These are phyloP conservation scores for Pelargonium citronellum DNA, from an alignment of 441 rosid genomes.

Conservation along the genomic window DNA sequence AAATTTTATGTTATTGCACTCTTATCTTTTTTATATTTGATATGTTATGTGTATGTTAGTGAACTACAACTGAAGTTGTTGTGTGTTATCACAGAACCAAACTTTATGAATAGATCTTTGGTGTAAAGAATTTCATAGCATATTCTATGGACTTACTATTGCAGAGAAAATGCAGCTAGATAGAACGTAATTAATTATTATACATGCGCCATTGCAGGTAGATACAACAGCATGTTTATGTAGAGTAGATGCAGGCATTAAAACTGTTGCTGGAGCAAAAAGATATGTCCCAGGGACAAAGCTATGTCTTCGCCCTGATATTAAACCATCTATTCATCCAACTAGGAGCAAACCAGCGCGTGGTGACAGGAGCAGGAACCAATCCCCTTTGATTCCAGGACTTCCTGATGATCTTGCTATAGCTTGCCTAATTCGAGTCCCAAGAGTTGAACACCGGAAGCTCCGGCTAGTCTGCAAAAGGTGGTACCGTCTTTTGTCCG, in stretches of 20 bases:
- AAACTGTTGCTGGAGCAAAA: slow-evolving; percentile 49
- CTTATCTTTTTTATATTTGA: neutral
- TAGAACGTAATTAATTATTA: slow-evolving; percentile 6
- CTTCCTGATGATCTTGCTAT: slow-evolving; percentile 56
- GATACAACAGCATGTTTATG: slow-evolving; percentile 49
- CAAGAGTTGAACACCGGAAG: slow-evolving; percentile 43
- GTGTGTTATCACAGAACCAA: neutral
- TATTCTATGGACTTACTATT: neutral
- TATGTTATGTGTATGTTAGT: neutral
- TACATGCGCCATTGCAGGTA: slow-evolving; percentile 33
- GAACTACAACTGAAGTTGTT: neutral
- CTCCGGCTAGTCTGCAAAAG: slow-evolving; percentile 52
- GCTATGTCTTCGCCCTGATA: slow-evolving; percentile 49
- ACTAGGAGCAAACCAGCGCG: slow-evolving; percentile 36
- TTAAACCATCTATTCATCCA: slow-evolving; percentile 56
- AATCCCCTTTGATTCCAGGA: slow-evolving; percentile 47
- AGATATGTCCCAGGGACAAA: slow-evolving; percentile 45
- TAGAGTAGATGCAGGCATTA: slow-evolving; percentile 48
- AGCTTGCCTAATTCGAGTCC: slow-evolving; percentile 52
- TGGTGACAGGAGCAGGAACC: slow-evolving; percentile 41
- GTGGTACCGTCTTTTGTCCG: slow-evolving; percentile 45
- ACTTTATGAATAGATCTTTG: neutral
- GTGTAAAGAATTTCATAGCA: slow-evolving; percentile 7
- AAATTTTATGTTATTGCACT: neutral
- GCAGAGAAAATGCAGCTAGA: neutral